Conservation (phyloP, 1,284 basidiomycete genomes). For the Trichosporon ovoides region DNA sequence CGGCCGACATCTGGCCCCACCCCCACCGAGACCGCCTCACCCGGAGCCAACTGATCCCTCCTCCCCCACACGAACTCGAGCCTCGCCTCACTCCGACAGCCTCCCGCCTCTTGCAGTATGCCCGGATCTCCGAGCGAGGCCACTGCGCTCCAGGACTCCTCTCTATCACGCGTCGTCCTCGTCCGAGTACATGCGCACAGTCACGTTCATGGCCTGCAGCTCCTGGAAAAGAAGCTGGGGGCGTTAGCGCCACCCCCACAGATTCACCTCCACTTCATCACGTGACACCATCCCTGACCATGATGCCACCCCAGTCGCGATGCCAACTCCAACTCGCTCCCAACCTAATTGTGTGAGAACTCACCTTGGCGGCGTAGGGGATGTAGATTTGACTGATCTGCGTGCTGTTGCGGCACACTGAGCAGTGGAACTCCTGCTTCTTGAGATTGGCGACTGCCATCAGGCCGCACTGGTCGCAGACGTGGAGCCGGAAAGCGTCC, state of each 20-base stretch:
- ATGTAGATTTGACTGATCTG: conserved; percentile 85
- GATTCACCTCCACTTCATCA: background rate
- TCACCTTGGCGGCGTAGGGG: conserved; percentile 67
- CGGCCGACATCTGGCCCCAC: background rate
- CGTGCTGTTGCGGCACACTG: conserved; percentile 87
- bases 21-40: background rate
- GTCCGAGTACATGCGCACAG: conserved; percentile 24
- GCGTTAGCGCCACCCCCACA: conserved; percentile 8
- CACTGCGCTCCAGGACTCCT: background rate
- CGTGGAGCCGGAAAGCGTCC: conserved; percentile 91
- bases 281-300: no score
- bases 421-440: conserved; percentile 56
- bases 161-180: conserved; percentile 11
- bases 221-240: conserved; percentile 23
- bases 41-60: no score
- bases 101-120: no score
- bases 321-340: no score
- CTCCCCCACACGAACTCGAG: background rate
- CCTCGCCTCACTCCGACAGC: background rate
- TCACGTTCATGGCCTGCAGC: conserved; percentile 36
- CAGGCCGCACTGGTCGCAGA: conserved; percentile 91
- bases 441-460: conserved; percentile 88
- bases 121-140: background rate
- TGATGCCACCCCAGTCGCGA: no score
- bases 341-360: background rate